These are phyloP conservation scores for Terana coerulea DNA, from an alignment of 768 basidiomycete genomes.

Conservation along the genomic window DNA sequence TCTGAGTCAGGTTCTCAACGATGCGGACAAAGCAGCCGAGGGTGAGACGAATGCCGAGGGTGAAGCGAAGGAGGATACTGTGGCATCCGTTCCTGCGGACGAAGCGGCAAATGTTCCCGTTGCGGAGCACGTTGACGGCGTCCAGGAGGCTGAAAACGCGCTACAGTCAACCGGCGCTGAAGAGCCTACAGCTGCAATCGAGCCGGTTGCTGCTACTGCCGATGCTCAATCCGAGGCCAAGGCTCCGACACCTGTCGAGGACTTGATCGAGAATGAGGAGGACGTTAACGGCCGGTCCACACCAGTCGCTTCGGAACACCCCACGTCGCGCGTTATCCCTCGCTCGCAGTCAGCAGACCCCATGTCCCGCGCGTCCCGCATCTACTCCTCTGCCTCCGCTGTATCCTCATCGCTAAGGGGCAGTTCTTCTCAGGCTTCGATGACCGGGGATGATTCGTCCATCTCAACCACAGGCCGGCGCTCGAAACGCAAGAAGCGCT, in stretches of 20 bases:
- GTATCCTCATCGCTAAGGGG: slow-evolving; percentile 19
- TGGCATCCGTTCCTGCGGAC: not conserved
- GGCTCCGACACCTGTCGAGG: not conserved
- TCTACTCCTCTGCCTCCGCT: slow-evolving; percentile 48
- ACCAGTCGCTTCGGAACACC: slow-evolving; percentile 24
- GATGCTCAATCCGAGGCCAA: not conserved
- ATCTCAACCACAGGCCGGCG: slow-evolving; percentile 50
- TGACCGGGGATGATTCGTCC: slow-evolving; percentile 70
- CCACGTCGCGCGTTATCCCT: slow-evolving; percentile 39
- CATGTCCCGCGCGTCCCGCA: slow-evolving; percentile 58
- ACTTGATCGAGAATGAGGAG: slow-evolving; percentile 16
- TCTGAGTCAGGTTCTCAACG: slow-evolving; percentile 29
- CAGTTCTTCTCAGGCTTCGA: slow-evolving; percentile 44
- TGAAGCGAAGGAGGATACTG: slow-evolving; percentile 11
- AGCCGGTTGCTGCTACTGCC: not conserved
- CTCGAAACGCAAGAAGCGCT: slow-evolving; percentile 50
- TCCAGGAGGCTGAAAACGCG: not conserved
- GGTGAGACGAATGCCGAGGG: slow-evolving; percentile 19
- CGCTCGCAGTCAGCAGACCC: slow-evolving; percentile 84
- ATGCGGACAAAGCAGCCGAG: slow-evolving; percentile 12
- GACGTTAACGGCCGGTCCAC: slow-evolving; percentile 20
- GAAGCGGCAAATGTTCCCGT: slow-evolving; percentile 1
- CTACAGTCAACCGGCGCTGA: not conserved
- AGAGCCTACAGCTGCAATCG: not conserved
- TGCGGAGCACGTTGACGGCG: slow-evolving; percentile 10